These are phyloP conservation scores for Aspergillus alliaceus DNA, from an alignment of 2,329 filamentous ascomycete genomes.

Conservation along the genomic window DNA sequence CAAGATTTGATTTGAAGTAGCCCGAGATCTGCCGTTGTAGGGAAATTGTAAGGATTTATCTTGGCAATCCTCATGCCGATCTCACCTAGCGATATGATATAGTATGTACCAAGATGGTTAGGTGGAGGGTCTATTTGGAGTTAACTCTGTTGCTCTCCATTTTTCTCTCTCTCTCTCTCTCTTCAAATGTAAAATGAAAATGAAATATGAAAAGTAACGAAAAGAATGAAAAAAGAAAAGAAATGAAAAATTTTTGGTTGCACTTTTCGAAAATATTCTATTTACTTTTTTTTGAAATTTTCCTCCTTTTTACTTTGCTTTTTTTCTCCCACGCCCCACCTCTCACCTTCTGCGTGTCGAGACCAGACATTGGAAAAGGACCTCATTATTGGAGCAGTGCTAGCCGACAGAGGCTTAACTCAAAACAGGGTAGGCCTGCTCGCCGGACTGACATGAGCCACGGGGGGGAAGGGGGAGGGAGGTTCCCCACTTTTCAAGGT, in stretches of 20 bases:
- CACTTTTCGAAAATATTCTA: too few species aligned
- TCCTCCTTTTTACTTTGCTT: background rate
- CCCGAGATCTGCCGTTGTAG: slow-evolving; percentile 11
- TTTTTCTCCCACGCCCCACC: background rate
- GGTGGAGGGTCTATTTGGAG: too few species aligned
- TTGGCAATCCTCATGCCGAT: slow-evolving; percentile 17
- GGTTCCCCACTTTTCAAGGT: slow-evolving; percentile 6
- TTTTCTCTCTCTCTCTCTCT: too few species aligned
- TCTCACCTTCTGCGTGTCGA: background rate
- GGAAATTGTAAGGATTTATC: slow-evolving; percentile 14
- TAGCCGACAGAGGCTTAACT: slow-evolving; percentile 7
- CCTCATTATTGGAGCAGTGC: slow-evolving; percentile 2
- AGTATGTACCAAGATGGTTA: background rate
- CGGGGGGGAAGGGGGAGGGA: too few species aligned
- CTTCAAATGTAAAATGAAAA: too few species aligned
- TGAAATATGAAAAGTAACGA: too few species aligned
- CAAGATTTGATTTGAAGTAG: background rate
- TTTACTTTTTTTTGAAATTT: too few species aligned
- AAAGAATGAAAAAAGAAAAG: too few species aligned
- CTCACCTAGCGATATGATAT: slow-evolving; percentile 5
- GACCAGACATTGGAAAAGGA: slow-evolving; percentile 3
- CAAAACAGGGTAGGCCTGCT: slow-evolving; percentile 3
- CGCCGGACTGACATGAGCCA: slow-evolving; percentile 8
- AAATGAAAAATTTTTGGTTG: too few species aligned
- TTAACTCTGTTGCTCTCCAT: too few species aligned